A percentile compares a stretch with the other conserved stretches of the same genome.
phyloP scores from a whole-genome alignment of 345 rosid species.

The Raphanus sativus region DNA sequence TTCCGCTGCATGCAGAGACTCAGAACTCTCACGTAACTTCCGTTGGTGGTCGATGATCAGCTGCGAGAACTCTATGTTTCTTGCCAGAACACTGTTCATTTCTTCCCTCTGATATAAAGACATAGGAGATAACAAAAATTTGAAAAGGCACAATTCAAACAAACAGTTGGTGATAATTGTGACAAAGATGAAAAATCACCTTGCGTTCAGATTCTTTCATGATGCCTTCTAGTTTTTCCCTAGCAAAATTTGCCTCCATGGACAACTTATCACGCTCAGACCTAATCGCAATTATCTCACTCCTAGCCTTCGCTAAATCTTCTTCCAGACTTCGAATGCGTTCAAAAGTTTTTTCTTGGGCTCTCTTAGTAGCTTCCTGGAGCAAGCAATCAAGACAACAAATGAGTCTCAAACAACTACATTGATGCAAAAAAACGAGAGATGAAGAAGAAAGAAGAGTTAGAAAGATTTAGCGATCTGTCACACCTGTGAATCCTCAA shows the following conservation, averaged over 20 bases:
- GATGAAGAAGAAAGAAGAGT: constrained; percentile 2
- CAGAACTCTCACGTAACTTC: constrained; percentile 77
- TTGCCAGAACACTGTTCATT: constrained; percentile 57
- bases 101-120: constrained; percentile 59
- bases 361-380: constrained; percentile 79
- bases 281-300: constrained; percentile 59
- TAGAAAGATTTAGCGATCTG: constrained; percentile 1
- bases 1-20: constrained; percentile 68
- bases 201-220: constrained; percentile 78
- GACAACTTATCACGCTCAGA: constrained; percentile 82
- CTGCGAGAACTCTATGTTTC: constrained; percentile 89
- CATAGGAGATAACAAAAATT: constrained; percentile 23
- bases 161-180: not conserved
- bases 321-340: constrained; percentile 74
- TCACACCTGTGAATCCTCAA: constrained; percentile 86
- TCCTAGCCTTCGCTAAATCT: constrained; percentile 72
- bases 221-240: constrained; percentile 69
- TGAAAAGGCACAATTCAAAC: constrained; percentile 17
- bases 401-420: constrained; percentile 20
- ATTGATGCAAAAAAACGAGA: constrained; percentile 8
- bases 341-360: constrained; percentile 72
- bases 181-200: constrained; percentile 45
- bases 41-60: constrained; percentile 75
- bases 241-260: constrained; percentile 68
- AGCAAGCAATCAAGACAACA: constrained; percentile 25